Evolutionary conservation across 139 green algal genomes (phyloP), one percentile per base, ranked within the genome.

Genomic region (Yamagishiella unicocca): DNA sequence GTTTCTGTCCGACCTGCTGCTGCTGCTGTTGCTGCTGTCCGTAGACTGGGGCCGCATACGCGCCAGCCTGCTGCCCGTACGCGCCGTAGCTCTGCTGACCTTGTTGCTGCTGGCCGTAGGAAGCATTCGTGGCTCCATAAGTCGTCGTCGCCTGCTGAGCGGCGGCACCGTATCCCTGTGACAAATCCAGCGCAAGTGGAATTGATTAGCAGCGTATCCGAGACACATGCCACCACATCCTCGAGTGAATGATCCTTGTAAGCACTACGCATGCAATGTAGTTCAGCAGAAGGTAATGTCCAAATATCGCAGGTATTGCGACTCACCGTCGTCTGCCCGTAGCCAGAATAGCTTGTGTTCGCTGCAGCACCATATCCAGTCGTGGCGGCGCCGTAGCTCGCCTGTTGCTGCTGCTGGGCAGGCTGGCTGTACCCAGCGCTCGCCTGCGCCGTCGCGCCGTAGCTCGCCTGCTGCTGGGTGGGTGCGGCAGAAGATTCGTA

Each of bases 1-100:
- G 82, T 67, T 87, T 87, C 82, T 87, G 82, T 2, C 82, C 82
- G 31, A 43, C 82, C 35, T 72, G 77, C 24, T 84, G 77, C 4
- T 31, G n/a, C 72, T 64, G 45, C 54, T 83, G 75, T 4, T 33
- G 21, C 77, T 84, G 78, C 78, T 74, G 77, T 38, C 77, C 77
- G 55, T 84, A 84, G 24, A 53, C 75, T 45, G 66, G 45, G 50
- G 45, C 46, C 2, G 73, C 62, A 17, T 74, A 74, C 0, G 31
- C 31, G 4, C n/a, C 31, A 8, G 35, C 3, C 78, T 85, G 77
- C 77, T 72, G 77, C 29, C 77, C 77, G 61, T 84, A 84, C 5
- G 45, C 29, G 1, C 53, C 53, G 31, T 83, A 70, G 19, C 25
- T 53, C 19, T 83, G 37, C 77, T 72, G 55, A 9, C 37, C 55